phyloP scores from a whole-genome alignment of 192 early-diverging fungal species.

The Chytriomyces confervae region DNA sequence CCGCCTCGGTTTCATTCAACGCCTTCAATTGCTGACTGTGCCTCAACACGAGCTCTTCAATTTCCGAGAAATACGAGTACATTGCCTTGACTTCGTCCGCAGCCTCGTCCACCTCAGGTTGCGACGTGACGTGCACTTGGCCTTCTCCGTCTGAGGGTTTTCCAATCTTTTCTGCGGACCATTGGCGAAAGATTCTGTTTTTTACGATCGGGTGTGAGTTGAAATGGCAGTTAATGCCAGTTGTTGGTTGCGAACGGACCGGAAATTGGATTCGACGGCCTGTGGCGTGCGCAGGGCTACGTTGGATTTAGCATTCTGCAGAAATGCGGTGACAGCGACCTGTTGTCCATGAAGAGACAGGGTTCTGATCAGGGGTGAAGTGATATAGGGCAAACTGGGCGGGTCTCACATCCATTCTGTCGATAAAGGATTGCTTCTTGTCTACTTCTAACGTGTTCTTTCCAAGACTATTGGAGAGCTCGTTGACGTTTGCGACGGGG shows the following conservation, averaged over 20 bases:
- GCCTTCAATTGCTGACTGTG: conserved; percentile 46
- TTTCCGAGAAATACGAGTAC: conserved; percentile 49
- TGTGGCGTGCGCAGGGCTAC: conserved; percentile 53
- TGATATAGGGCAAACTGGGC: neutral
- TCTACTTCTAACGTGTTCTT: neutral
- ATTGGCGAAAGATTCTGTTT: conserved; percentile 55
- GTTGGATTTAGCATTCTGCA: conserved; percentile 32
- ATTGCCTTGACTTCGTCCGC: conserved; percentile 51
- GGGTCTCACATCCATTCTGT: conserved; percentile 39
- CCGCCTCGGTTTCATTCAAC: conserved; percentile 56
- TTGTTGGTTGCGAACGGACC: conserved; percentile 22
- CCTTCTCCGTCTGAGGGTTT: conserved; percentile 7
- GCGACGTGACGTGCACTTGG: conserved; percentile 55
- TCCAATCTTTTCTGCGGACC: conserved; percentile 51
- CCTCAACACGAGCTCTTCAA: conserved; percentile 48
- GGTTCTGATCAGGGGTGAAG: neutral
- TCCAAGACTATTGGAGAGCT: neutral
- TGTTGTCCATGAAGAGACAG: no score
- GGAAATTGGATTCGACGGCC: conserved; percentile 51
- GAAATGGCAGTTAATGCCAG: neutral
- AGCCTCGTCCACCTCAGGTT: conserved; percentile 63
- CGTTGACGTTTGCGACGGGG: neutral
- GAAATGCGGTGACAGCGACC: conserved; percentile 37
- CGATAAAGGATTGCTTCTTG: conserved; percentile 35
- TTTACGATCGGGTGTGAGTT: neutral